Evolutionary conservation across 2,329 filamentous ascomycete species (phyloP).

Genomic region (Talaromyces sp.): DNA sequence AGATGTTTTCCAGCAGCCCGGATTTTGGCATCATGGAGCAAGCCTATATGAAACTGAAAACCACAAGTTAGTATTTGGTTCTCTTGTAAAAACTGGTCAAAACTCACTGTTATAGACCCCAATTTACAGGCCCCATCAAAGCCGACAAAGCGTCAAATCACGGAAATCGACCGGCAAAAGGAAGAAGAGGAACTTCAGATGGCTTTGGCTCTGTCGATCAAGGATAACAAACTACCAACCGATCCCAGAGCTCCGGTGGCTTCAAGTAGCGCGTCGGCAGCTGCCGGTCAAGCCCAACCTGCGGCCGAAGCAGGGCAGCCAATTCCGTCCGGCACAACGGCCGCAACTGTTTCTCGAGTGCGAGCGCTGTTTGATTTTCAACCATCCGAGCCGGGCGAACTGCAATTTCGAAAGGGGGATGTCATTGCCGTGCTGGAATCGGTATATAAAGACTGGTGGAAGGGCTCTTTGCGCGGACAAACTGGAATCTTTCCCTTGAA

Average conservation of each 20-base stretch:
- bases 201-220: conserved; percentile 85
- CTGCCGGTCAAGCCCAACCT: conserved; percentile 30
- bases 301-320: conserved; percentile 39
- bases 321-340: conserved; percentile 78
- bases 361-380: conserved; percentile 91
- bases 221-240: conserved; percentile 61
- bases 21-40: conserved; percentile 97
- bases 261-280: conserved; percentile 25
- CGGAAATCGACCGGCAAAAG: conserved; percentile 82
- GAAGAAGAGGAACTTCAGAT: conserved; percentile 97
- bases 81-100: no score
- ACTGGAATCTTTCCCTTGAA: conserved; percentile 98
- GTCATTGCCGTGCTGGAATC: conserved; percentile 96
- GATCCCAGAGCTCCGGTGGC: conserved; percentile 34
- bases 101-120: conserved; percentile 58
- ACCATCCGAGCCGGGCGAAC: conserved; percentile 86
- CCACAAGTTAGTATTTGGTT: conserved; percentile 46
- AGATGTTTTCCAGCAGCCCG: conserved; percentile 85
- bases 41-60: conserved; percentile 82
- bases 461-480: conserved; percentile 86
- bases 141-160: conserved; percentile 87
- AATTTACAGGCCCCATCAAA: conserved; percentile 88
- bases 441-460: conserved; percentile 99
- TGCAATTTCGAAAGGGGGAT: conserved; percentile 95
- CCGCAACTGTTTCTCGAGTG: conserved; percentile 91